Percentiles rank a stretch among this genome's conserved stretches.
Conservation (phyloP, 805 yeast species). For the Suhomyces pyralidae region DNA sequence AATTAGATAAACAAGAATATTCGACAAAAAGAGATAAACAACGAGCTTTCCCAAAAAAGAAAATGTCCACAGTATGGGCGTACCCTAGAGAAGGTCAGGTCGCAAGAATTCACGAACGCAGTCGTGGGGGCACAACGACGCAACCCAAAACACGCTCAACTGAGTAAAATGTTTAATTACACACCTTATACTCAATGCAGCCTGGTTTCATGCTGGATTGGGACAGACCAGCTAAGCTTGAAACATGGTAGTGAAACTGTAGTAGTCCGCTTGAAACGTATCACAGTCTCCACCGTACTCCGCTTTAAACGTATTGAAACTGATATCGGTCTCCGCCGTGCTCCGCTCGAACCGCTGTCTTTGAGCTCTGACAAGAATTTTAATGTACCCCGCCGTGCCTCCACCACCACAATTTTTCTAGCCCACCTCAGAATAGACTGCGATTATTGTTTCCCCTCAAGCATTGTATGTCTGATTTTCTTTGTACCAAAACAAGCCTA, state of each 20-base stretch:
- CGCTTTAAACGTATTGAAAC: background rate
- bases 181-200: background rate
- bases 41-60: background rate
- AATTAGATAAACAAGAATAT: slow-evolving; percentile 2
- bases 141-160: background rate
- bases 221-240: background rate
- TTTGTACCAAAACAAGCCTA: background rate
- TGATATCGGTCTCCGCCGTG: background rate
- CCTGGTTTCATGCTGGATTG: background rate
- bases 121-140: background rate
- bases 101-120: background rate
- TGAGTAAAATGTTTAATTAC: background rate
- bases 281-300: too few relatives aligned
- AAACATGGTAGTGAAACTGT: too few relatives aligned
- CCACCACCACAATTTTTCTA: background rate
- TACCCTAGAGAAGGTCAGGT: background rate
- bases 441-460: background rate
- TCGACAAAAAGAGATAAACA: slow-evolving; percentile 2
- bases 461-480: background rate
- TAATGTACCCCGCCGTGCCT: background rate
- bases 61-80: background rate
- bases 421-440: background rate
- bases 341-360: background rate
- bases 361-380: background rate
- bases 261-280: background rate